Evolutionary conservation across 306 rosid genomes (phyloP).

Genomic region (Canavalia gladiata): DNA sequence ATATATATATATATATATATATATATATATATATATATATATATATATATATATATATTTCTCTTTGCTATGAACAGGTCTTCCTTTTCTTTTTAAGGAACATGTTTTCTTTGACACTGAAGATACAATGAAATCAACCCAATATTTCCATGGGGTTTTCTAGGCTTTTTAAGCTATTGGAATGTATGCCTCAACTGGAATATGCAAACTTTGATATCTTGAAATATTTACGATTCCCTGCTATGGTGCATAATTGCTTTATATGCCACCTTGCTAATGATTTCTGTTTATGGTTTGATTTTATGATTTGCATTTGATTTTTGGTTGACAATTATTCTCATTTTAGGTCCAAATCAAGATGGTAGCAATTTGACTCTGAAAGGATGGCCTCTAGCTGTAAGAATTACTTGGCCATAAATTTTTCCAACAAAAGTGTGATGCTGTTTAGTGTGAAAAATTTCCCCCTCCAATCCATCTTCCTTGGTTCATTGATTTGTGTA

Average conservation of each 20-base stretch:
- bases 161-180: neutral
- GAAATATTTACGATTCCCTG: conserved; percentile 18
- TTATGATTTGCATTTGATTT: conserved; percentile 8
- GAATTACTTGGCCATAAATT: conserved; percentile 36
- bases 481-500: conserved; percentile 29
- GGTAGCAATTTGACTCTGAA: conserved; percentile 68
- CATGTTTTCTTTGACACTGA: conserved; percentile 7
- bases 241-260: conserved; percentile 13
- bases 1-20: no score
- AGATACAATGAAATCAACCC: neutral
- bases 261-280: neutral
- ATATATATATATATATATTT: neutral
- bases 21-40: no score
- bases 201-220: neutral
- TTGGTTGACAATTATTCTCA: conserved; percentile 43
- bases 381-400: conserved; percentile 81
- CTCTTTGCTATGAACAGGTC: neutral
- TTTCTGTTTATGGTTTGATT: conserved; percentile 31
- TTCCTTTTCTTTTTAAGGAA: neutral
- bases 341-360: conserved; percentile 71
- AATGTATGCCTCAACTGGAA: neutral
- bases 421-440: conserved; percentile 6
- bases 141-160: neutral
- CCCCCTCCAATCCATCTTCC: neutral
- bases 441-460: neutral